Percentiles rank a stretch among this genome's conserved stretches.
Conservation (phyloP, 2,329 filamentous ascomycete genomes). For the Stylonectria norvegica region DNA sequence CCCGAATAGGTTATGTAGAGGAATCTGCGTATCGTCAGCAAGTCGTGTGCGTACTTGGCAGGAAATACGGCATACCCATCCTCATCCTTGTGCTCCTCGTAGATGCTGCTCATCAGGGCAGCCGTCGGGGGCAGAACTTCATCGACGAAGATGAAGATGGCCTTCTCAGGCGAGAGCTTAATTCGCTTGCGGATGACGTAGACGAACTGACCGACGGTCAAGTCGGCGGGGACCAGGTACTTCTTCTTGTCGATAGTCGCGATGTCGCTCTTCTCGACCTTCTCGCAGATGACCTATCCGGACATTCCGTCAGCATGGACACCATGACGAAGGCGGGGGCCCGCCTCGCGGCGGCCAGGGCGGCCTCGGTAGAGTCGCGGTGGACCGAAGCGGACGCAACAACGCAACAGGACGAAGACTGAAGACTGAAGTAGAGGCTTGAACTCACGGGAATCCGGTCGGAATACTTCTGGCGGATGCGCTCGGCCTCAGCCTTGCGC, state of each 20-base stretch:
- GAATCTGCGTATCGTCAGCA: constrained; percentile 58
- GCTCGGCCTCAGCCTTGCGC: constrained; percentile 99
- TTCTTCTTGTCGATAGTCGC: constrained; percentile 99
- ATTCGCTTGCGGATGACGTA: constrained; percentile 99
- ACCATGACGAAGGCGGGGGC: constrained; percentile 15
- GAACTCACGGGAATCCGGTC: constrained; percentile 94
- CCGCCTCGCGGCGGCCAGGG: constrained; percentile 2
- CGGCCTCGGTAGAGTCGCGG: background rate
- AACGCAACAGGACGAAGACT: constrained; percentile 5
- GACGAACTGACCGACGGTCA: constrained; percentile 98
- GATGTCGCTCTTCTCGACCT: constrained; percentile 98
- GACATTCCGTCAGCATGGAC: constrained; percentile 5
- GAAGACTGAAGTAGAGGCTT: constrained; percentile 9
- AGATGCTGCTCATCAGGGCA: constrained; percentile 98
- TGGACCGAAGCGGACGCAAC: no score
- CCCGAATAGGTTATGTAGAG: constrained; percentile 99
- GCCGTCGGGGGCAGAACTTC: constrained; percentile 95
- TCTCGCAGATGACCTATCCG: constrained; percentile 92
- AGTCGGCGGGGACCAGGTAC: constrained; percentile 94
- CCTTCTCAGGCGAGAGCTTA: constrained; percentile 99
- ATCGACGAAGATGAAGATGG: constrained; percentile 99
- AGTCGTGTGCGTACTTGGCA: constrained; percentile 8
- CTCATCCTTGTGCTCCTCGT: constrained; percentile 95
- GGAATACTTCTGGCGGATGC: constrained; percentile 97
- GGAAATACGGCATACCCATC: constrained; percentile 52